Evolutionary conservation across 495 filamentous ascomycete genomes (phyloP), one percentile per base, ranked within the genome.

Genomic region (Aspergillus saccharolyticus): DNA sequence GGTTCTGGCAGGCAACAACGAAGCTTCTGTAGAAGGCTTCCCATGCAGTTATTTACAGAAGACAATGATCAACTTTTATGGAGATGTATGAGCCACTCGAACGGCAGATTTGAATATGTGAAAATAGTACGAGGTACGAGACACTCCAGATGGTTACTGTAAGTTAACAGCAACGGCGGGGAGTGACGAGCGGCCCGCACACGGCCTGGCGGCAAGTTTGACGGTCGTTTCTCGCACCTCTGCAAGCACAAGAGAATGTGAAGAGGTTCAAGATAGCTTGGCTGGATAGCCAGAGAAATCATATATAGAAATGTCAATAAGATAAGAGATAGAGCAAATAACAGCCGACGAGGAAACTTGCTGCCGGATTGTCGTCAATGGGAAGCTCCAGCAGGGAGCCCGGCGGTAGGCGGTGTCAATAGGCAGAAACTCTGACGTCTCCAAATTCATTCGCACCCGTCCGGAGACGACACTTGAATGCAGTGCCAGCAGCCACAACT

Each of bases 361-460:
- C 44, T 25, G 18, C 20, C 50, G 33, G 24, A 56, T 45, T 46
- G n/a, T 21, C 48, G 44, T 56, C 42, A 46, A 55, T 42, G 48
- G 51, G 57, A 39, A 65, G 54, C 56, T 64, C 56, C 53, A 22
- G 19, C 9, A 56, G 20, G 47, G 21, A 30, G 58, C 28, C 57
- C 56, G 44, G 54, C 56, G 45, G 39, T 39, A 58, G 67, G 71
- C 71, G 71, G 70, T 68, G 45, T 24, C 25, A 3, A 4, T 1
- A 48, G 66, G 72, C 72, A 74, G 58, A 76, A 74, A 62, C 53
- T 52, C 51, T 54, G 53, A 59, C 63, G 49, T 49, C 47, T 39
- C 71, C 66, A 66, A 70, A 71, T 66, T 72, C 66, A 50, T 50
- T 24, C 22, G 21, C 18, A 9, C 44, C 21, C 47, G 28, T 50